phyloP scores from a whole-genome alignment of 306 rosid genomes.

The Quercus alba region DNA sequence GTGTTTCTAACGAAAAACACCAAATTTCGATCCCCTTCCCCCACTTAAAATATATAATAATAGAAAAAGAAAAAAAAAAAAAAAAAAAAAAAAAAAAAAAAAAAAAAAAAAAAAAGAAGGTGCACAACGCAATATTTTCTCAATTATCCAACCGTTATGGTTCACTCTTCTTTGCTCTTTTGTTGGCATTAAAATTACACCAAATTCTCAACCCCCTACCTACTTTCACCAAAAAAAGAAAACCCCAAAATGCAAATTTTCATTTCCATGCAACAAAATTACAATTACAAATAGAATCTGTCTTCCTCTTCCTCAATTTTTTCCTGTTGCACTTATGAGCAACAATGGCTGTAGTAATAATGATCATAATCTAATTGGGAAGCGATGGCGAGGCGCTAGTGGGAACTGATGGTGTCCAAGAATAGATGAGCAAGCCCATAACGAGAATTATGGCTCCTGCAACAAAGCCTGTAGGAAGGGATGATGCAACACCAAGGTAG shows the following conservation, averaged over 20 bases:
- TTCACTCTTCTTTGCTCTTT: neutral
- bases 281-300: neutral
- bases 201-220: neutral
- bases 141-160: neutral
- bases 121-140: neutral
- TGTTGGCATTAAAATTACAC: neutral
- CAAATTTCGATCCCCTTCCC: too few relatives aligned
- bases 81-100: too few relatives aligned
- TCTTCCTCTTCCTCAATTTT: neutral
- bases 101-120: too few relatives aligned
- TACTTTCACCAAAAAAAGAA: too few relatives aligned
- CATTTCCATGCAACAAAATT: neutral
- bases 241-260: neutral
- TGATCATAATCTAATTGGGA: conserved; percentile 24
- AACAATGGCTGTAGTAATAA: neutral
- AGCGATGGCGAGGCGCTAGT: conserved; percentile 32
- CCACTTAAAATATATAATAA: too few relatives aligned
- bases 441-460: conserved; percentile 67
- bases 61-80: too few relatives aligned
- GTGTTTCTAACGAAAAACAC: too few relatives aligned
- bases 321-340: neutral
- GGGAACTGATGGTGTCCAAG: conserved; percentile 64
- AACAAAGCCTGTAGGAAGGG: conserved; percentile 76
- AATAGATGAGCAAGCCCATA: conserved; percentile 64
- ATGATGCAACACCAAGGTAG: conserved; percentile 64